Evolutionary conservation across 2,329 filamentous ascomycete genomes (phyloP).

Genomic region (Boeremia exigua): DNA sequence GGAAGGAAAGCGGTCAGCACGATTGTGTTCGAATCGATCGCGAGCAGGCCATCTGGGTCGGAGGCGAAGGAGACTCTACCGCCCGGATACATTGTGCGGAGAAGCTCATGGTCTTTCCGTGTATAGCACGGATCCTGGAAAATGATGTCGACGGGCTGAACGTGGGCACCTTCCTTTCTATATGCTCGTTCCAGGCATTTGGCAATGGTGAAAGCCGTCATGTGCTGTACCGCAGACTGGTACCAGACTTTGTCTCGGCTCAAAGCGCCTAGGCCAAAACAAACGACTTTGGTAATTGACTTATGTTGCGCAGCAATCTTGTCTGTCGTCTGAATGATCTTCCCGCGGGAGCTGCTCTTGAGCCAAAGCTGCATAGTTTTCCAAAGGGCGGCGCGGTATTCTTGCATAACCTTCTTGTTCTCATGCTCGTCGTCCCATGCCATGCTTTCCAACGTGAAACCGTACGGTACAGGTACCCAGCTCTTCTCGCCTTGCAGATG

Average conservation of each 20-base stretch:
- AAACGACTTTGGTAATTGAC: conserved; percentile 18
- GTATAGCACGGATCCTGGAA: conserved; percentile 27
- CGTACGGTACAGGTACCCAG: background rate
- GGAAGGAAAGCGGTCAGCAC: conserved; percentile 23
- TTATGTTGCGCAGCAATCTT: background rate
- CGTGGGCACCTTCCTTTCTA: background rate
- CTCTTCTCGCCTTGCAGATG: background rate
- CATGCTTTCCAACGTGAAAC: background rate
- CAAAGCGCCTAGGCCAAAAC: conserved; percentile 21
- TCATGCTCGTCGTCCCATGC: background rate
- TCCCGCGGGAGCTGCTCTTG: background rate
- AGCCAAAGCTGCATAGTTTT: background rate
- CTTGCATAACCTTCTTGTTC: background rate
- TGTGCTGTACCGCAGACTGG: conserved; percentile 19
- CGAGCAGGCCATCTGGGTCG: conserved; percentile 26
- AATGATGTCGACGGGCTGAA: conserved; percentile 14
- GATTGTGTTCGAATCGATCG: conserved; percentile 22
- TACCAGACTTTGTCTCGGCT: conserved; percentile 2
- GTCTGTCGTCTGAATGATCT: background rate
- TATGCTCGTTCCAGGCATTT: conserved; percentile 2
- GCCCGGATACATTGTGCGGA: background rate
- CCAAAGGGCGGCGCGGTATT: background rate
- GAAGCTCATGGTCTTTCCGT: conserved; percentile 5
- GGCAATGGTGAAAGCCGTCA: conserved; percentile 23
- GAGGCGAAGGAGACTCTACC: conserved; percentile 7